Evolutionary conservation across 768 basidiomycete genomes (phyloP).

Genomic region (Kwoniella sp.): DNA sequence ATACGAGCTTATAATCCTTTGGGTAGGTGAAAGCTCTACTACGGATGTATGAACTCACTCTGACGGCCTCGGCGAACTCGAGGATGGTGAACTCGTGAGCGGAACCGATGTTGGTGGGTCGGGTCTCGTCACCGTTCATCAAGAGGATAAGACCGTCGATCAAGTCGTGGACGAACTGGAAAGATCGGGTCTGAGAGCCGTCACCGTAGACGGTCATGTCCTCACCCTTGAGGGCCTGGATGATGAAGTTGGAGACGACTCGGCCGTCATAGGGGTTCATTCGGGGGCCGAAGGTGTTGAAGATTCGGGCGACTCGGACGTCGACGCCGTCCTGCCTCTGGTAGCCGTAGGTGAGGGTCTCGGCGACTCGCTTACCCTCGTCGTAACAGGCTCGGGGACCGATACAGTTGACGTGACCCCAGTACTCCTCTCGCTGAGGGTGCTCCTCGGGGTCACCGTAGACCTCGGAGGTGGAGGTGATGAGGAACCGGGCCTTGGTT

Average conservation of each 20-base stretch:
- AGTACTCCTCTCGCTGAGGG: constrained; percentile 94
- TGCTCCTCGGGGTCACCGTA: constrained; percentile 99
- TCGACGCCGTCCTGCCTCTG: constrained; percentile 92
- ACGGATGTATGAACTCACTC: constrained; percentile 54
- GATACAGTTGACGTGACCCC: constrained; percentile 98
- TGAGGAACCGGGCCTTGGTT: constrained; percentile 94
- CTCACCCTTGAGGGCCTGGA: constrained; percentile 92
- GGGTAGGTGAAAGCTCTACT: background rate
- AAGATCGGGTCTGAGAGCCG: constrained; percentile 88
- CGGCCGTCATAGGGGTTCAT: constrained; percentile 96
- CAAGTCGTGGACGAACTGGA: constrained; percentile 93
- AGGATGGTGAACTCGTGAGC: constrained; percentile 93
- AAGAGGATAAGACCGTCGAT: constrained; percentile 69
- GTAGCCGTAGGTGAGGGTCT: constrained; percentile 95
- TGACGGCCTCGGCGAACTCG: constrained; percentile 88
- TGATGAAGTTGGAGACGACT: constrained; percentile 98
- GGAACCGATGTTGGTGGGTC: constrained; percentile 96
- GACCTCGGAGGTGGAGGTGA: constrained; percentile 94
- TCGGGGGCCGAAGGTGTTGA: constrained; percentile 65
- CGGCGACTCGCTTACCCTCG: constrained; percentile 98
- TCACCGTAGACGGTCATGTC: constrained; percentile 98
- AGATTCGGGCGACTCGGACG: constrained; percentile 95
- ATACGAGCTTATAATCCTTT: no score
- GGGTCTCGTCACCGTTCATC: constrained; percentile 92
- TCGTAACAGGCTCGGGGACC: constrained; percentile 99